A percentile compares a stretch with the other conserved stretches of the same genome.
Conservation (phyloP, 345 rosid genomes). For the Melaleuca alternifolia region DNA sequence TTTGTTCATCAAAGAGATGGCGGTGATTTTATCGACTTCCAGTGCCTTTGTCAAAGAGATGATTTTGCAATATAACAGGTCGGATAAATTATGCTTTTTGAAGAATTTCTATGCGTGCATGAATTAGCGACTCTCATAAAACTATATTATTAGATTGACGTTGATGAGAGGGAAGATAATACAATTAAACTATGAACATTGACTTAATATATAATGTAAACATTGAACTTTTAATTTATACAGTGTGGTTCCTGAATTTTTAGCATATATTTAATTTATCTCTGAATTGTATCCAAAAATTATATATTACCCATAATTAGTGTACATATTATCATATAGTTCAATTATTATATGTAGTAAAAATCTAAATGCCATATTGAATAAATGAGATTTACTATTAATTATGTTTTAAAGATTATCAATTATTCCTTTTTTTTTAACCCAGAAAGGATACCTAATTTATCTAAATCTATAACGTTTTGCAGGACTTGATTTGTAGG, state of each 20-base stretch:
- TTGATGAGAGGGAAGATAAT: rapidly evolving
- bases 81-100: neutral
- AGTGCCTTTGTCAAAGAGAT: neutral
- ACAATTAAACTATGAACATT: neutral
- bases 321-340: neutral
- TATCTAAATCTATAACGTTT: neutral
- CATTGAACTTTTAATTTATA: rapidly evolving
- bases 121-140: neutral
- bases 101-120: neutral
- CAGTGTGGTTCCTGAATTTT: rapidly evolving
- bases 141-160: neutral
- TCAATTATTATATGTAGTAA: too few species aligned
- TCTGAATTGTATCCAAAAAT: rapidly evolving
- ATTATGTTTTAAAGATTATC: neutral
- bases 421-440: neutral
- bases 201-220: too few species aligned
- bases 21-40: neutral
- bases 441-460: neutral
- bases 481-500: neutral
- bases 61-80: neutral
- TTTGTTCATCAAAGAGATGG: neutral
- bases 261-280: rapidly evolving
- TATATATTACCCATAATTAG: neutral
- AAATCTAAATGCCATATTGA: neutral
- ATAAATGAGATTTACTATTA: neutral